Conservation (phyloP, 2,329 filamentous ascomycete genomes). For the Exophiala mesophila region DNA sequence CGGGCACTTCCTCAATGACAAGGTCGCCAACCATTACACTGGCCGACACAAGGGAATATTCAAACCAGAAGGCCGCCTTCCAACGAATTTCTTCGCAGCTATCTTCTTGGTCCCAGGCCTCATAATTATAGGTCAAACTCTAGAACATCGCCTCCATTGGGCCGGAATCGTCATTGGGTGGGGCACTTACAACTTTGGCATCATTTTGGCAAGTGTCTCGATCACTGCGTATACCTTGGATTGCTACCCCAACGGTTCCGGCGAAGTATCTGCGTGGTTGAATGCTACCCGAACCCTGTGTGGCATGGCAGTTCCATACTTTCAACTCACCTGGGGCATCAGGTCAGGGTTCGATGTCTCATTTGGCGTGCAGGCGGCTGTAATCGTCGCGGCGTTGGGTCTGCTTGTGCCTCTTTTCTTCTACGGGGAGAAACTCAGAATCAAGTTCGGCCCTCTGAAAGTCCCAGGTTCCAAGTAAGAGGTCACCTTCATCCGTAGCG, state of each 20-base stretch:
- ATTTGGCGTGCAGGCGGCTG: background rate
- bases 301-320: background rate
- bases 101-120: conserved; percentile 48
- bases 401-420: background rate
- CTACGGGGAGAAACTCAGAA: background rate
- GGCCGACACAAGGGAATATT: conserved; percentile 47
- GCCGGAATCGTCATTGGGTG: conserved; percentile 46
- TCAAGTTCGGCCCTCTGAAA: background rate
- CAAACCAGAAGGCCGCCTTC: conserved; percentile 52
- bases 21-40: conserved; percentile 42
- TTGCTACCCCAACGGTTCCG: conserved; percentile 49
- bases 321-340: background rate
- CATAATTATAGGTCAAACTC: conserved; percentile 48
- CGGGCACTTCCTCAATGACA: conserved; percentile 55
- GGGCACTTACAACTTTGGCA: conserved; percentile 44
- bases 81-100: conserved; percentile 42
- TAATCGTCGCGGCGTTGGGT: background rate
- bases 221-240: conserved; percentile 50
- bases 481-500: no score
- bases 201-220: conserved; percentile 35
- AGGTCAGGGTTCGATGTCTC: background rate
- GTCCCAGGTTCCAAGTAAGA: background rate
- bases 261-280: conserved; percentile 50
- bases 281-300: conserved; percentile 39
- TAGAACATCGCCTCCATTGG: conserved; percentile 48